Evolutionary conservation across 345 rosid species (phyloP).

Genomic region (Gossypium sturtianum): DNA sequence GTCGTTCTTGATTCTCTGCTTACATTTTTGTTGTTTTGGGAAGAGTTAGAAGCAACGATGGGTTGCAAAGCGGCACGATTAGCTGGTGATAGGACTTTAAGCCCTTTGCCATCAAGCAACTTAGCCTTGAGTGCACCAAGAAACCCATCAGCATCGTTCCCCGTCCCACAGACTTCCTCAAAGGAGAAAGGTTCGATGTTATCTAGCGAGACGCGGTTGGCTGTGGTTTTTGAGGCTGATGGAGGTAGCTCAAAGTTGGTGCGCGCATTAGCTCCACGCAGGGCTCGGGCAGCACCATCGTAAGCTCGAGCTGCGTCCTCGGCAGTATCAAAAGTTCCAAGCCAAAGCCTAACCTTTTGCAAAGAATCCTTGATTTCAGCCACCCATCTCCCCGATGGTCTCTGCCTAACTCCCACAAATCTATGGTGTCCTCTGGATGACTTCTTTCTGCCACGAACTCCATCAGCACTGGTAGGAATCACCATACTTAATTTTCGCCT

Average conservation of each 20-base stretch:
- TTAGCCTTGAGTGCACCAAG: constrained; percentile 51
- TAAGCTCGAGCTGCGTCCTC: constrained; percentile 54
- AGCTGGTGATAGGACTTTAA: constrained; percentile 6
- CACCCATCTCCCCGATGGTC: constrained; percentile 58
- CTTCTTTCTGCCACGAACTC: constrained; percentile 28
- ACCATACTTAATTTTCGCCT: background rate
- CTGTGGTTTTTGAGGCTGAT: constrained; percentile 7
- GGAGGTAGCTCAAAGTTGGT: constrained; percentile 44
- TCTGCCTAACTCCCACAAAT: constrained; percentile 49
- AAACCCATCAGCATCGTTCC: constrained; percentile 34
- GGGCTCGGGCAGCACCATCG: constrained; percentile 46
- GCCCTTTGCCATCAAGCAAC: constrained; percentile 38
- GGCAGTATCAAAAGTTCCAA: constrained; percentile 52
- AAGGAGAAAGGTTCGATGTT: constrained; percentile 42
- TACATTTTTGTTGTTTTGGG: background rate
- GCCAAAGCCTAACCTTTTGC: constrained; percentile 55
- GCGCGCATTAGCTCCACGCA: constrained; percentile 45
- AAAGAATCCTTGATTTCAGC: constrained; percentile 56
- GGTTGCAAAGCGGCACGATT: constrained; percentile 4
- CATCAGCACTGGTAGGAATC: background rate
- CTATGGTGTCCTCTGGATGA: constrained; percentile 45
- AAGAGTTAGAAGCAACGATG: background rate
- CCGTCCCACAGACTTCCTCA: constrained; percentile 40
- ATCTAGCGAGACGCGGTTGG: constrained; percentile 12
- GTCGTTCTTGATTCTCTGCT: background rate